Evolutionary conservation across 345 rosid genomes (phyloP), one percentile per base, ranked within the genome.

Genomic region (Murraya paniculata): DNA sequence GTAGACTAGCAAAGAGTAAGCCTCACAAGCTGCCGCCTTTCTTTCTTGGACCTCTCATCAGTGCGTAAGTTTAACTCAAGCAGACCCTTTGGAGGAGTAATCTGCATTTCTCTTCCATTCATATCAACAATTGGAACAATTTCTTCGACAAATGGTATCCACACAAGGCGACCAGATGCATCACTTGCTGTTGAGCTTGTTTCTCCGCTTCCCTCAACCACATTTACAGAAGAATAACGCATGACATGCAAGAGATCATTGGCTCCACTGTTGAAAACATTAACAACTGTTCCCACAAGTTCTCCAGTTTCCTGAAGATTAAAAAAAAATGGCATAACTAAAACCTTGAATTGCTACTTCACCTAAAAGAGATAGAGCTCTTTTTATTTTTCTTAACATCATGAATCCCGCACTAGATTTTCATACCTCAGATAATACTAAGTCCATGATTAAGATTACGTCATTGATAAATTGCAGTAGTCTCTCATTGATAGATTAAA

Each of bases 1-100:
- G 79, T 75, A 76, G 79, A 84, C 81, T 64, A 71, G 45, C 85
- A 80, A 87, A 86, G 82, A 86, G 86, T 87, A 83, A 85, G 92
- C 82, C 98, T 91, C 89, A 95, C 98, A 87, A 92, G 92, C 79
- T 95, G 97, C 36, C 95, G 93, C 81, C 97, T 88, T 82, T 95
- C 98, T 87, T 93, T 95, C 91, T 95, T 93, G 81, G 98, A 92
- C 80, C 81, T 89, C 53, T 85, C 86, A 77, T 90, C 93, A 39
- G 88, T 50, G 55, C 91, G 95, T 22, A 90, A 59, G 70, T 95
- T 95, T 71, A 93, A 85, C 89, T 89, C 91, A 2, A 95, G 94
- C 31, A 95, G 97, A 74, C 98, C 98, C 79, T 89, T 91, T 2
- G 98, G 98, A 9, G 98, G 98, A 64, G 92, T 86, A 62, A 95